Evolutionary conservation across 495 filamentous ascomycete species (phyloP), one percentile per base, ranked within the genome.

Genomic region (Penicillium bialowiezense): DNA sequence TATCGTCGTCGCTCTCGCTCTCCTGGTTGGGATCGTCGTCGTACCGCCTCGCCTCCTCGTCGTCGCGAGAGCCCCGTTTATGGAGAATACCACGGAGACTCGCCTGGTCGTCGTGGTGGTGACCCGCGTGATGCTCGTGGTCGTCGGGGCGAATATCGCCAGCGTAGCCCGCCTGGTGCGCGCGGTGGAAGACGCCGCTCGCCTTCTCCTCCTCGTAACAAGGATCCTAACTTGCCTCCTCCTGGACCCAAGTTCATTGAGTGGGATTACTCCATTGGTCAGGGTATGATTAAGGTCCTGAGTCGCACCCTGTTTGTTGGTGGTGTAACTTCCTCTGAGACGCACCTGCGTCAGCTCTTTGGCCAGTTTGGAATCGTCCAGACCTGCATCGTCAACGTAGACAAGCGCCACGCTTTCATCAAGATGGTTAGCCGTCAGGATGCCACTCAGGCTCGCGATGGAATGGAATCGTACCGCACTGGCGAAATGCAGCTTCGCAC

Each of bases 341-440:
- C 77, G 14, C 89, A 95, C 55, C 74, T 99, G 39, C 82, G 89
- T 18, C 73, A 70, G 20, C 81, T 91, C 21, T 97, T 99, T 60
- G 70, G 73, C 56, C 81, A 80, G 18, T 96, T 83, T 60, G 93
- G 93, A 38, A 67, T 83, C 37, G 95, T 99, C 1, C 93, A 99
- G 60, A 95, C 91, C 9, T 96, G 91, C 67, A 99, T 99, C 51
- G 92, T 97, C 59, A 96, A 97, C 69, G 85, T 86, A 50, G 95
- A 97, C 56, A 97, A 96, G 69, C 87, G 93, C 18, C 95, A 97
- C 70, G 93, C 93, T 10, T 99, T 99, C 60, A 91, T 99, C 53
- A 99, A 99, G 68, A 97, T 99, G 93, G 79, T 91, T 48, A 89
- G 79, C 45, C 90, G 95, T 19, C 73, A 79, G 23, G 91, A 97